Conservation (phyloP, 108 stramenopile species). For the Thalassiosira profunda region DNA sequence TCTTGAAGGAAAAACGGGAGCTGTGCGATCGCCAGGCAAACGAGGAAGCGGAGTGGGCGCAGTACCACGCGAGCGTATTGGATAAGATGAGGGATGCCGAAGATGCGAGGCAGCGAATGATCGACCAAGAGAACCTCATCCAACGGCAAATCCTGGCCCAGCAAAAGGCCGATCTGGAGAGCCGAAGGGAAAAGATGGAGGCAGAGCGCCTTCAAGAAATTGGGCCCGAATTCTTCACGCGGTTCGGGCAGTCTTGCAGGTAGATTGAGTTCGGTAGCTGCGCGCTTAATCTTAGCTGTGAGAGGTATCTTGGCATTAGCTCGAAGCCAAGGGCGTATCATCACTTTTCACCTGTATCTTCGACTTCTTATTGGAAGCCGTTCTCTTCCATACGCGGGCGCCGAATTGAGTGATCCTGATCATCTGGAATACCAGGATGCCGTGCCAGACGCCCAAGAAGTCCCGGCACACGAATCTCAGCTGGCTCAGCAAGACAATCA, state of each 20-base stretch:
- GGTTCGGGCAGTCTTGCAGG: slow-evolving; percentile 24
- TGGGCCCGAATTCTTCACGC: slow-evolving; percentile 29
- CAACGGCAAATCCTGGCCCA: slow-evolving; percentile 9
- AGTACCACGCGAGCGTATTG: slow-evolving; percentile 23
- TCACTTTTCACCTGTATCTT: neutral
- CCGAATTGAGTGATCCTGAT: slow-evolving; percentile 69
- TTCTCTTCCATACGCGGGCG: slow-evolving; percentile 28
- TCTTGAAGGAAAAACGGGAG: slow-evolving; percentile 24
- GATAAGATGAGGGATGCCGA: slow-evolving; percentile 14
- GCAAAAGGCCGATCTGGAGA: slow-evolving; percentile 29
- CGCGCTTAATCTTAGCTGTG: no score
- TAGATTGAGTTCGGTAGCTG: no score
- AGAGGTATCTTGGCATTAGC: no score
- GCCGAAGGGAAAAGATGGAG: slow-evolving; percentile 23
- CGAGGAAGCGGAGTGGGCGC: slow-evolving; percentile 19
- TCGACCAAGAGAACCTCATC: slow-evolving; percentile 13
- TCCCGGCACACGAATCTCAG: slow-evolving; percentile 50
- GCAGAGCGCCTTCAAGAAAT: slow-evolving; percentile 8
- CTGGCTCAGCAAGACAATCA: slow-evolving; percentile 47
- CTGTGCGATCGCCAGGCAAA: slow-evolving; percentile 7
- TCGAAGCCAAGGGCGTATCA: no score
- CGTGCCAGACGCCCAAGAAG: slow-evolving; percentile 74
- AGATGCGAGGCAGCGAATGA: neutral
- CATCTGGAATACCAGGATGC: slow-evolving; percentile 69
- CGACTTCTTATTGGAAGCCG: neutral